A percentile compares a stretch with the other conserved stretches of the same genome.
Evolutionary conservation across 2,329 filamentous ascomycete genomes (phyloP).

Genomic region (Colletotrichum limetticola): DNA sequence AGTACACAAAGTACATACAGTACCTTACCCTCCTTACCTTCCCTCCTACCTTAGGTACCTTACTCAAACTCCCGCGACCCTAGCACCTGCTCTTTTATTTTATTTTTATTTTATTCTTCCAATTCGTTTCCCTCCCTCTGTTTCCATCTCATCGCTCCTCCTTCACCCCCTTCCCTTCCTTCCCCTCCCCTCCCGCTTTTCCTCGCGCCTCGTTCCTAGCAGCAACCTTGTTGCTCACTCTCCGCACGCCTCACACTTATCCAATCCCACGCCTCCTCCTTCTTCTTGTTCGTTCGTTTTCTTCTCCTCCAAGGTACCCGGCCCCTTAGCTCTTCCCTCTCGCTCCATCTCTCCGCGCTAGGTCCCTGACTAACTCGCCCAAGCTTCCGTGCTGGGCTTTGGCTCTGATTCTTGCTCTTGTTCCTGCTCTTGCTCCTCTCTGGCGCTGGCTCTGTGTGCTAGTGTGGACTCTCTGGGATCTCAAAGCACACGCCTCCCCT

Average conservation of each 20-base stretch:
- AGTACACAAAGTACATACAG: background rate
- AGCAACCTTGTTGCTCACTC: background rate
- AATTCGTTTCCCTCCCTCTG: background rate
- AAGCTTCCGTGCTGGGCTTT: slow-evolving; percentile 29
- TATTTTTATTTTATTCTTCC: background rate
- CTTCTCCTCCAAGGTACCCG: slow-evolving; percentile 4
- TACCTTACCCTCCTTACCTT: background rate
- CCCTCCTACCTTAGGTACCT: too few species aligned
- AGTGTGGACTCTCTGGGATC: background rate
- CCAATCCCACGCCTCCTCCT: background rate
- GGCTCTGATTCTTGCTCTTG: background rate
- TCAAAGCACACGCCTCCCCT: slow-evolving; percentile 23
- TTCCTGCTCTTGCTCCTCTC: background rate
- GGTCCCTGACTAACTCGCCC: slow-evolving; percentile 34
- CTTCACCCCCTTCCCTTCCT: background rate
- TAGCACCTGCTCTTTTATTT: background rate
- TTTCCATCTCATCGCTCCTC: background rate
- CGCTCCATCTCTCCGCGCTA: slow-evolving; percentile 23
- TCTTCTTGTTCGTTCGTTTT: background rate
- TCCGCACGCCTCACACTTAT: background rate
- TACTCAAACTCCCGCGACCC: background rate
- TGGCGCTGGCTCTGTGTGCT: background rate
- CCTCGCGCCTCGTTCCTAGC: background rate
- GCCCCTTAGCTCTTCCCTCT: slow-evolving; percentile 14
- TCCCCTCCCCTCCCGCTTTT: too few species aligned